Evolutionary conservation across 495 filamentous ascomycete genomes (phyloP).

Genomic region (Articulospora tetracladia): DNA sequence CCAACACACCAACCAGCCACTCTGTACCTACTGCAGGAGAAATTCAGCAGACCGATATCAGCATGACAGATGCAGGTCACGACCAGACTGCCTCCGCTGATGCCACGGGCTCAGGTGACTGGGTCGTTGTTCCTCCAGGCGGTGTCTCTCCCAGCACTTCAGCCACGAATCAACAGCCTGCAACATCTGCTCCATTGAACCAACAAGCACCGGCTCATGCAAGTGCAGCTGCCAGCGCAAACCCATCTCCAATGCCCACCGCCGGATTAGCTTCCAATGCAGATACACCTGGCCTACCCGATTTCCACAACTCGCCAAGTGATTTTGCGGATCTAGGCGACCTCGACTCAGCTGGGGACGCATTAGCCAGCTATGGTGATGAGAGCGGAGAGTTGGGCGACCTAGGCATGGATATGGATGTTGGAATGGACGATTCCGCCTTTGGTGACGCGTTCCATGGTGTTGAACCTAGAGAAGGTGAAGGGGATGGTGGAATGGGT

Average conservation of each 20-base stretch:
- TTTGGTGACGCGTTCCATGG: constrained; percentile 56
- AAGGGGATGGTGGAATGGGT: constrained; percentile 1
- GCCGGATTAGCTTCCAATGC: constrained; percentile 27
- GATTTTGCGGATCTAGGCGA: constrained; percentile 49
- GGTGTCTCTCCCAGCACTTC: constrained; percentile 30
- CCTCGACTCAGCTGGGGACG: constrained; percentile 37
- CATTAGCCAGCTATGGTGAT: constrained; percentile 26
- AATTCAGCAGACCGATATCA: constrained; percentile 33
- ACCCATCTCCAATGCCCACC: constrained; percentile 11
- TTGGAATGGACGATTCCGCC: constrained; percentile 50
- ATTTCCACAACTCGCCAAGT: constrained; percentile 39
- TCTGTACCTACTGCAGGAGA: not conserved
- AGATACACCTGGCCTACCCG: constrained; percentile 20
- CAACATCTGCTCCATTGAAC: constrained; percentile 2
- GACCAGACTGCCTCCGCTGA: constrained; percentile 19
- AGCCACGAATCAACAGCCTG: constrained; percentile 5
- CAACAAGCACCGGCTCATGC: not conserved
- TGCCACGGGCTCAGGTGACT: constrained; percentile 36
- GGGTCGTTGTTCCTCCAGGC: constrained; percentile 51
- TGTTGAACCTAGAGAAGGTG: constrained; percentile 25
- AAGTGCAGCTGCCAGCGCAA: constrained; percentile 2
- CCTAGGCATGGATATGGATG: constrained; percentile 38
- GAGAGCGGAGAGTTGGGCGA: constrained; percentile 31
- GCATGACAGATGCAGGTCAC: constrained; percentile 30
- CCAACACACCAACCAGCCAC: constrained; percentile 36